Evolutionary conservation across 2,329 filamentous ascomycete species (phyloP).

Genomic region (Talaromyces rugulosus): DNA sequence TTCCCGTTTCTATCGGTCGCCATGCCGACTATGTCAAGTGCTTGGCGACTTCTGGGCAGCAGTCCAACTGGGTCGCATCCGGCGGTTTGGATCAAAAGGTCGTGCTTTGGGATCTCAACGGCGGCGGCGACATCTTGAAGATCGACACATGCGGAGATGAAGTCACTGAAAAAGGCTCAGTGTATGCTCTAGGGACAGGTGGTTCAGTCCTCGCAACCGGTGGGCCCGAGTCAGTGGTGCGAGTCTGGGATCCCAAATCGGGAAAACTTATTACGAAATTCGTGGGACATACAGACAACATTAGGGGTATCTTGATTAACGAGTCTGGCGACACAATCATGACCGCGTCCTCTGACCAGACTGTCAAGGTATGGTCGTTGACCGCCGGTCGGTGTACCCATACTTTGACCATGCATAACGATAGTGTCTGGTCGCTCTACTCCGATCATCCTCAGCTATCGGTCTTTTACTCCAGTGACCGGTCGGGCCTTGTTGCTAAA

Average conservation of each 20-base stretch:
- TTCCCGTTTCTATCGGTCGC: conserved; percentile 77
- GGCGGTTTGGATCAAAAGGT: conserved; percentile 91
- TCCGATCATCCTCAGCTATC: conserved; percentile 81
- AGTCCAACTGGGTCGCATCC: conserved; percentile 83
- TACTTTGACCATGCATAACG: conserved; percentile 97
- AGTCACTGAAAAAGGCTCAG: conserved; percentile 80
- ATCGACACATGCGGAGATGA: conserved; percentile 76
- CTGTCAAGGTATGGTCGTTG: conserved; percentile 96
- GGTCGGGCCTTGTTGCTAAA: conserved; percentile 90
- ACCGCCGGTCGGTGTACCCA: conserved; percentile 95
- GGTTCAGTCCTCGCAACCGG: conserved; percentile 83
- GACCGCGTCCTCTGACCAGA: conserved; percentile 93
- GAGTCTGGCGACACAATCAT: conserved; percentile 85
- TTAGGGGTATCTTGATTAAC: conserved; percentile 85
- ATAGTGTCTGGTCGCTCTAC: conserved; percentile 94
- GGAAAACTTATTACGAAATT: conserved; percentile 93
- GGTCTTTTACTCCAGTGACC: conserved; percentile 92
- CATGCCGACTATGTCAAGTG: conserved; percentile 97
- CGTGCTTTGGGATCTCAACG: conserved; percentile 87
- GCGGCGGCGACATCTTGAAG: conserved; percentile 77
- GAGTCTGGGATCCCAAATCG: conserved; percentile 84
- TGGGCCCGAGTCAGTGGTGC: conserved; percentile 87
- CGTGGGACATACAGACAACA: conserved; percentile 91
- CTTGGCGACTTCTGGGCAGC: conserved; percentile 69
- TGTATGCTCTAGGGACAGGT: conserved; percentile 82